Evolutionary conservation across 129 eudicot species (phyloP).

Genomic region (Saussurea involucrata): DNA sequence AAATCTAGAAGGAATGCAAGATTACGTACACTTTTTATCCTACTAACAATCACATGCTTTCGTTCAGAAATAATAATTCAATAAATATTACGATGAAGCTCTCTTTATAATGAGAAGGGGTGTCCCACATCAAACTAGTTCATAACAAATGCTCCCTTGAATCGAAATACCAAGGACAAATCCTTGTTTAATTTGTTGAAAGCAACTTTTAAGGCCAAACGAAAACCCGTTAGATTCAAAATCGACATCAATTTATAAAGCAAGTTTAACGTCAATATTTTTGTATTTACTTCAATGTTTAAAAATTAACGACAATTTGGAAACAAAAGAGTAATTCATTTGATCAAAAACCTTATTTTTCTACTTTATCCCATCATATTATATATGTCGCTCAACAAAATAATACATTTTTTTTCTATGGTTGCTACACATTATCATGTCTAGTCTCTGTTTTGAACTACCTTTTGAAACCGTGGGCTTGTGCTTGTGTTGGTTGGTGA

Average conservation of each 20-base stretch:
- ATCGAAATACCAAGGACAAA: not conserved
- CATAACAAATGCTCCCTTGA: not conserved
- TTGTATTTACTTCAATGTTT: not conserved
- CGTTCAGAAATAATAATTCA: not conserved
- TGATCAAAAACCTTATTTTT: not conserved
- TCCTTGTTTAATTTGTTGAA: not conserved
- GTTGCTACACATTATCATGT: too few relatives aligned
- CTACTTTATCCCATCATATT: too few relatives aligned
- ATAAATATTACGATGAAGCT: not conserved
- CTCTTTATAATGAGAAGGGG: not conserved
- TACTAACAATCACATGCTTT: not conserved
- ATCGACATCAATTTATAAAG: not conserved
- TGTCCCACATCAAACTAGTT: not conserved
- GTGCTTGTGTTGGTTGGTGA: too few relatives aligned
- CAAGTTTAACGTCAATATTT: not conserved
- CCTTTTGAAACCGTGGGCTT: too few relatives aligned
- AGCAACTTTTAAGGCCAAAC: not conserved
- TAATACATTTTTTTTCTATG: too few relatives aligned
- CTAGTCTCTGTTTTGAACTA: too few relatives aligned
- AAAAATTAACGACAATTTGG: not conserved
- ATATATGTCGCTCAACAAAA: too few relatives aligned
- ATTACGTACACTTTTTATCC: not conserved
- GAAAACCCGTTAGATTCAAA: not conserved
- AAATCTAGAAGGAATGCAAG: not conserved
- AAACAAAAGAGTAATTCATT: not conserved